Conservation (phyloP, 73 alveolate species). For the Tetrahymena elliotti region DNA sequence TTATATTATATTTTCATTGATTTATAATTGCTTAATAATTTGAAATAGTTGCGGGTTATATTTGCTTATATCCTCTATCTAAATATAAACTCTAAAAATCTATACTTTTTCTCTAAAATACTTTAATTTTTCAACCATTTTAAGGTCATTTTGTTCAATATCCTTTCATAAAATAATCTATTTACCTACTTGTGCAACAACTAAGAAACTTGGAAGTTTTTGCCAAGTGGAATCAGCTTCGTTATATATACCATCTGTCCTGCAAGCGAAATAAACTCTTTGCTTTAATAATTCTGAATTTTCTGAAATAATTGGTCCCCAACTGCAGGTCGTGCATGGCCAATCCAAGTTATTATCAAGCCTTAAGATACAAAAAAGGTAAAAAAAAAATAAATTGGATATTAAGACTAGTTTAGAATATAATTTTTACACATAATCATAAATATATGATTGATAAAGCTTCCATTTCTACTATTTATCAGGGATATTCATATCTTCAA, state of each 20-base stretch:
- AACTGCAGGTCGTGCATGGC: slow-evolving; percentile 38
- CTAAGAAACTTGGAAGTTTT: slow-evolving; percentile 14
- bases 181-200: slow-evolving; percentile 37
- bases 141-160: not conserved
- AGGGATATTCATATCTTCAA: not conserved
- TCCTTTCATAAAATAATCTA: not conserved
- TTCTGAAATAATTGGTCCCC: slow-evolving; percentile 30
- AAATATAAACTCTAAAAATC: not conserved
- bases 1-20: not conserved
- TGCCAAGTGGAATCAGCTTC: slow-evolving; percentile 26
- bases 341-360: slow-evolving; percentile 33
- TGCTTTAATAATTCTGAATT: slow-evolving; percentile 16
- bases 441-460: not conserved
- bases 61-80: not conserved
- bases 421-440: not conserved
- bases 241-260: slow-evolving; percentile 38
- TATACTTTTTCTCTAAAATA: not conserved
- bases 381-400: not conserved
- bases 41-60: not conserved
- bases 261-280: slow-evolving; percentile 33
- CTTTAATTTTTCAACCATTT: not conserved
- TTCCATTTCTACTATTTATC: not conserved
- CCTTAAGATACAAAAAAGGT: not conserved
- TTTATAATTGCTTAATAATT: not conserved
- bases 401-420: not conserved